Evolutionary conservation across 2,329 filamentous ascomycete genomes (phyloP).

Genomic region (Rhexocercosporidium sp.): DNA sequence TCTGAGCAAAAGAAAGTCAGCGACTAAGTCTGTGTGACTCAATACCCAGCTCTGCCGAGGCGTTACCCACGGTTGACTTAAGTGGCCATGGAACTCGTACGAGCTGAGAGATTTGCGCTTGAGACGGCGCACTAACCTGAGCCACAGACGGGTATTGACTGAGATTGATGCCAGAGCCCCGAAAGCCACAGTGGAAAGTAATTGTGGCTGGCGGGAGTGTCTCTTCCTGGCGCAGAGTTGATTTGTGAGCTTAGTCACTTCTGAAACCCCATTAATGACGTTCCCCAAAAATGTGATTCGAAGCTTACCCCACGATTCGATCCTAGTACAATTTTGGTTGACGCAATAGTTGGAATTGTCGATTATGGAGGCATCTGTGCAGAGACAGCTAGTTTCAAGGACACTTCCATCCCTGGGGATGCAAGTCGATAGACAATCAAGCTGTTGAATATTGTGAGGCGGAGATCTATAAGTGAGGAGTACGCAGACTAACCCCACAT

Average conservation of each 20-base stretch:
- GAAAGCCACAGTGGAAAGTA: constrained; percentile 12
- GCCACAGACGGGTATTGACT: constrained; percentile 7
- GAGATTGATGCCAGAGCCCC: constrained; percentile 5
- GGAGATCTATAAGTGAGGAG: too few species aligned
- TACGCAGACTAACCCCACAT: background rate
- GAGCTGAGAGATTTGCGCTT: background rate
- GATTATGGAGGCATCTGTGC: background rate
- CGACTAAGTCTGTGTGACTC: background rate
- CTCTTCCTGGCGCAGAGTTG: constrained; percentile 1
- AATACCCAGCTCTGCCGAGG: too few species aligned
- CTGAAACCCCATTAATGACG: constrained; percentile 1
- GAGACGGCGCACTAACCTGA: background rate
- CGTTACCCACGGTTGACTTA: too few species aligned
- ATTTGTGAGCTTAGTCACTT: constrained; percentile 8
- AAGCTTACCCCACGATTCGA: background rate
- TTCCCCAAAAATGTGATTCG: background rate
- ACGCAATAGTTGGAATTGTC: constrained; percentile 1
- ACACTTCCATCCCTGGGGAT: background rate
- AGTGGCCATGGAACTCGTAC: background rate
- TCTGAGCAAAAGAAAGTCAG: background rate
- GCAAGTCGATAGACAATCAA: constrained; percentile 5
- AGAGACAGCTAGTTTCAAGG: background rate
- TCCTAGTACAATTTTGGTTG: background rate
- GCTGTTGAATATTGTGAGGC: background rate
- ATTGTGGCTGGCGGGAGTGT: constrained; percentile 5